Conservation (phyloP, 2,329 filamentous ascomycete genomes). For the Davidsoniella australis region DNA sequence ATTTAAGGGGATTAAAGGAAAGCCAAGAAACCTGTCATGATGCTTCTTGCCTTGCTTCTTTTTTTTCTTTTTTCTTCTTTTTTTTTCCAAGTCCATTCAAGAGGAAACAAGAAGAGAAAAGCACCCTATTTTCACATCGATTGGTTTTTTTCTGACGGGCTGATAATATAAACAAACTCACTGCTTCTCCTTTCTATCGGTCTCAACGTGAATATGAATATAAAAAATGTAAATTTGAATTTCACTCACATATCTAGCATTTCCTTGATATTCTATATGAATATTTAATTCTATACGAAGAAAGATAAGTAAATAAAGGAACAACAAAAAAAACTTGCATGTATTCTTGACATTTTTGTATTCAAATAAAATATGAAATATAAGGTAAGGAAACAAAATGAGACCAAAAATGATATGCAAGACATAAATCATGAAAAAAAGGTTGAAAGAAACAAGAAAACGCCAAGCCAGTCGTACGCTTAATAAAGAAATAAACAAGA, state of each 20-base stretch:
- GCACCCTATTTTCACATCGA: background rate
- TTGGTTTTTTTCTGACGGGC: background rate
- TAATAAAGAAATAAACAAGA: too few relatives aligned
- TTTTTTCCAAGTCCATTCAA: too few relatives aligned
- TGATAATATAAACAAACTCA: background rate
- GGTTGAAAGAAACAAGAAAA: background rate
- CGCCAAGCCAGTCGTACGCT: background rate
- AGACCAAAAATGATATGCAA: too few relatives aligned
- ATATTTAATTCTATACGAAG: too few relatives aligned
- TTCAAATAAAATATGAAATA: conserved; percentile 2
- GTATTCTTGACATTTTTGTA: background rate
- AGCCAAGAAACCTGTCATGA: background rate
- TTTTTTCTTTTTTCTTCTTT: background rate
- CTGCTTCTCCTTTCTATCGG: background rate
- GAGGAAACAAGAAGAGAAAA: too few relatives aligned
- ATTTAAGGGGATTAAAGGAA: too few relatives aligned
- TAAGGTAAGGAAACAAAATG: background rate
- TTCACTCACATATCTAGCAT: too few relatives aligned
- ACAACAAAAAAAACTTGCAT: background rate
- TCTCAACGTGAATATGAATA: too few relatives aligned
- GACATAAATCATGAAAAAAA: background rate
- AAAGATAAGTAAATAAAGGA: too few relatives aligned
- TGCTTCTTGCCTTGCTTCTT: background rate
- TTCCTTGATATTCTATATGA: too few relatives aligned
- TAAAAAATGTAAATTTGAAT: too few relatives aligned